Conservation (phyloP, 495 filamentous ascomycete species). For the Rhizodiscina lignyota region DNA sequence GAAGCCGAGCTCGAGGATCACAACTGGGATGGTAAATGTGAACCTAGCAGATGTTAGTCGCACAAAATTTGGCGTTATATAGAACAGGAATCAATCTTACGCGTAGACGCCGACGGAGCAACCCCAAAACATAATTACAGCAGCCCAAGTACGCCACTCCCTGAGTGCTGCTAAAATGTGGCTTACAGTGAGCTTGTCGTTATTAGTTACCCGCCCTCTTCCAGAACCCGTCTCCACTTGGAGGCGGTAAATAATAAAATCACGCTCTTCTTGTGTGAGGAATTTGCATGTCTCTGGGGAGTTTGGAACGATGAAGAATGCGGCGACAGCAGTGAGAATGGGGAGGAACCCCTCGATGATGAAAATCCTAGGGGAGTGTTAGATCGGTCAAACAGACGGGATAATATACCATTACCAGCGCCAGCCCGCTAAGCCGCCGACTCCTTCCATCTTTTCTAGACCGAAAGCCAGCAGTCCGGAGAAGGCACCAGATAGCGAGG, state of each 20-base stretch:
- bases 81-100: no score
- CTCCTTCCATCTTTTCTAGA: constrained; percentile 28
- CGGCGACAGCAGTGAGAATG: constrained; percentile 31
- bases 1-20: no score
- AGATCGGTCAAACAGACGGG: no score
- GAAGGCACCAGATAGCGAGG: constrained; percentile 23
- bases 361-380: constrained; percentile 69
- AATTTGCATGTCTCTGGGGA: constrained; percentile 60
- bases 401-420: no score
- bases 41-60: no score
- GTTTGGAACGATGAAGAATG: constrained; percentile 56
- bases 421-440: constrained; percentile 21
- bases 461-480: constrained; percentile 23
- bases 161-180: neutral
- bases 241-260: constrained; percentile 51
- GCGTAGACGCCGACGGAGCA: no score
- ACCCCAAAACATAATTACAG: no score
- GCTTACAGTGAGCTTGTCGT: no score
- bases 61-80: no score
- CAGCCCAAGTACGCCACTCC: neutral
- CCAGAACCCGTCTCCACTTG: constrained; percentile 69
- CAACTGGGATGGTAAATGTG: no score
- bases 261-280: constrained; percentile 52
- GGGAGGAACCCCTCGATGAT: constrained; percentile 60
- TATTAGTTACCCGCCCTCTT: no score